Evolutionary conservation across 1,284 basidiomycete genomes (phyloP), one percentile per base, ranked within the genome.

Genomic region (Ustilago loliicola): DNA sequence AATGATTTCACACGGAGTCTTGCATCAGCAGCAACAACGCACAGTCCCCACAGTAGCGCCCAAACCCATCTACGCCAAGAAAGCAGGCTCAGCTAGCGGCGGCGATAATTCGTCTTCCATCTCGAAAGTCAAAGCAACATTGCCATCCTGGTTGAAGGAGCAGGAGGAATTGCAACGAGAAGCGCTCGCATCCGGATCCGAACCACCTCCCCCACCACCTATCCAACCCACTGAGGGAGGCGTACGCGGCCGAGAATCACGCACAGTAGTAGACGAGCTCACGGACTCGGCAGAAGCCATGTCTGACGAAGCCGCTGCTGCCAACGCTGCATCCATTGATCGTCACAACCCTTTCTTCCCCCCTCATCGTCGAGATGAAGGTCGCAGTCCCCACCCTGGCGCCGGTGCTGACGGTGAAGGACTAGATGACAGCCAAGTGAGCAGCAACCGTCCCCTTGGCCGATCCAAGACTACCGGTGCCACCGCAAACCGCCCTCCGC

Each of bases 121-220:
- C 25, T 50, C 70, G 25, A 74, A 72, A 38, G 73, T 69, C 61
- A 83, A 83, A 52, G 66, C 69, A 1, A 78, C 74, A 0, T 53
- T 86, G 32, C 85, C 85, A 1, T 72, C 79, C 4, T 86, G 85
- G 85, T 67, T 86, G 47, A 79, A 79, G 51, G 85, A 86, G 72
- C 85, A 86, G 60, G 83, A 86, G 47, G 80, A 81, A 64, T 61
- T 85, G 36, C 81, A 83, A 62, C 67, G 79, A 7, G 74, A 81
- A 36, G 66, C 80, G n/a, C 67, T 81, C 23, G 67, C 66, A 0
- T 64, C 69, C 2, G 84, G 82, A n/a, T 78, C 72, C 19, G 75
- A 73, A 23, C 66, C 74, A 15, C 78, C 77, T 29, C 73, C 80
- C 11, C 81, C 77, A 6, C 81, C 80, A 9, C 78, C 73, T 2